Evolutionary conservation across 2,329 filamentous ascomycete species (phyloP), one percentile per base, ranked within the genome.

Genomic region (Phoma herbarum): DNA sequence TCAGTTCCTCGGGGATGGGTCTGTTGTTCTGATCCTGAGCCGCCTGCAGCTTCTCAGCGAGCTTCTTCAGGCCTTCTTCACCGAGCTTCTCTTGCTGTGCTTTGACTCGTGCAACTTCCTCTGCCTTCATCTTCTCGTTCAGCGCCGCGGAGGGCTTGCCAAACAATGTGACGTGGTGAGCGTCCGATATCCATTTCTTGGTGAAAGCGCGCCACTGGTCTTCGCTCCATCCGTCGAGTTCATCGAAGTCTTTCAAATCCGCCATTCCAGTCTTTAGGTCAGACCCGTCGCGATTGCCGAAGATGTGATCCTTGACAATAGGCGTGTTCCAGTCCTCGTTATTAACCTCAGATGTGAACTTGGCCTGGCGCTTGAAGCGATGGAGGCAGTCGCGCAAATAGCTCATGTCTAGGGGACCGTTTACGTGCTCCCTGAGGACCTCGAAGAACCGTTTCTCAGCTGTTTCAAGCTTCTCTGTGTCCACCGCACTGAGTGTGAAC

Each of bases 241-340:
- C 80, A 61, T 95, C 90, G 57, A 87, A 85, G 41, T 85, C 84
- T 20, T 73, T 70, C 23, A 84, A 65, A 5, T 75, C 78, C 10
- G 73, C 75, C 42, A 83, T 67, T 9, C 75, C 71, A 23, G 76
- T 74, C 47, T 72, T 52, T 9, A 83, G 73, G 46, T 81, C 76
- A 11, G 69, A 77, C n/a, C 95, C 96, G 74, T 97, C 90, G 29
- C 92, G 86, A 49, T 88, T 87, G 26, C 94, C 95, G 72, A 95
- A 99, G 10, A 98, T 84, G 74, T 96, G 97, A 73, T 98, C 93
- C 14, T 89, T 90, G 69, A 98, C 97, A 60, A 98, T 89, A 60
- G 91, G 90, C 63, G 88, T 89, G 0, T 92, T 89, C 76, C 94
- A 97, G 63, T 93, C 92, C 22, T 88, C 86, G 52, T 92, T 88